Evolutionary conservation across 2,329 filamentous ascomycete genomes (phyloP), one percentile per base, ranked within the genome.

Genomic region (Xylariaceae sp.): DNA sequence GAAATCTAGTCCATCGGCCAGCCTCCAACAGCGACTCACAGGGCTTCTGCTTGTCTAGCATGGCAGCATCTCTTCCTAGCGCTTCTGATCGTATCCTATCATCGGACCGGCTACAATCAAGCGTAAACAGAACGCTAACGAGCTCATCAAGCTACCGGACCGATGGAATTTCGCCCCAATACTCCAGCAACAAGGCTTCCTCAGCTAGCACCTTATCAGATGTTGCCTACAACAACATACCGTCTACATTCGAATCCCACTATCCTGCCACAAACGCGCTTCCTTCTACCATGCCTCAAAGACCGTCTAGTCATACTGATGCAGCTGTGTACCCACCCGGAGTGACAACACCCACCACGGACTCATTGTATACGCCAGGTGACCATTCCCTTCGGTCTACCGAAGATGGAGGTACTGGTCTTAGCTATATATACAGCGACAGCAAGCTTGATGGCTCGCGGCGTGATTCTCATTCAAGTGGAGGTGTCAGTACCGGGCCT

Each of bases 21-120:
- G 64, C 64, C 1, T 59, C 61, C 15, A 62, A 30, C 36, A 64
- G 64, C 32, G 73, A 75, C 9, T 62, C 69, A 6, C 64, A 72
- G 3, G 71, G 66, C 35, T 75, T 77, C 55, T 74, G 73, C 6
- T 67, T 77, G n/a, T 72, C 73, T 0, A 67, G 67, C 33, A 73
- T 76, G 50, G 73, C 74, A 5, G 72, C 75, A 0, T 73, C 74
- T 0, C 66, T 77, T 0, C 74, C 75, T 0, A 64, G 63, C 4
- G 49, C 69, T 1, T 47, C 70, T 5, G 63, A 67, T 21, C 62
- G 68, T 3, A 58, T 60, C 15, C 54, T 59, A 2, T 40, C 63
- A 2, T 64, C 66, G 1, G 65, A 66, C 10, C 59, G 65, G 4
- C 57, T 76, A 1, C 73, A 74, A 1, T 70, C 73, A 3, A 70